Conservation (phyloP, 208 protist species). For the Acanthamoeba castellanii region DNA sequence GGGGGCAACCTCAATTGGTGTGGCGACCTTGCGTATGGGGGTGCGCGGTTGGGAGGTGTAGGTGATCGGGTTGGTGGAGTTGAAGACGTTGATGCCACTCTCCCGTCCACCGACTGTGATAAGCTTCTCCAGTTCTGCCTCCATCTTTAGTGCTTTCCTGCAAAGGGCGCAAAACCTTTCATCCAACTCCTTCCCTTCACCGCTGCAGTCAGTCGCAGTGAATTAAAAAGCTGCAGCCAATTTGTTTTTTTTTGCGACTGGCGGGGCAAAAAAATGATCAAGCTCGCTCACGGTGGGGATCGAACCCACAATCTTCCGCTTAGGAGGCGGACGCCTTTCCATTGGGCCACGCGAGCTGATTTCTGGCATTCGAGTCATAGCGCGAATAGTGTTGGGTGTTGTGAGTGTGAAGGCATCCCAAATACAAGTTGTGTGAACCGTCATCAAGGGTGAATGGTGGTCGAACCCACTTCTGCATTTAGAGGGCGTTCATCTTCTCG, state of each 20-base stretch:
- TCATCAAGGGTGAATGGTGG: too few relatives aligned
- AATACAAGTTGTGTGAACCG: too few relatives aligned
- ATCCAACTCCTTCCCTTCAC: too few relatives aligned
- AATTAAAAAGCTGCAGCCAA: neutral
- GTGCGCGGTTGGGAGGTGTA: neutral
- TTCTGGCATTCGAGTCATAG: neutral
- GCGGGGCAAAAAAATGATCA: neutral
- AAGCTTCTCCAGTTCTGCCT: too few relatives aligned
- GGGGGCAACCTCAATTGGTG: neutral
- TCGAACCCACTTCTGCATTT: neutral
- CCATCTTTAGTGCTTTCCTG: too few relatives aligned
- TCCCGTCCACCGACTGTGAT: too few relatives aligned
- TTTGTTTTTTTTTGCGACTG: too few relatives aligned
- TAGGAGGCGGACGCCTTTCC: conserved; percentile 5
- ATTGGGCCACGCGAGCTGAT: neutral
- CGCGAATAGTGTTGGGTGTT: too few relatives aligned
- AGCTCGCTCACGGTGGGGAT: neutral
- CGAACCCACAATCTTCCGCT: conserved; percentile 8
- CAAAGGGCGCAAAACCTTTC: too few relatives aligned
- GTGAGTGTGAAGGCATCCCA: too few relatives aligned
- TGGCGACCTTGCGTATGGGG: neutral
- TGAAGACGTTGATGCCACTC: conserved; percentile 18
- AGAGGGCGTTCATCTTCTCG: conserved; percentile 23
- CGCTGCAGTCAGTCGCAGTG: too few relatives aligned
- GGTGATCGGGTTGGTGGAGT: neutral